Percentiles rank a stretch among this genome's conserved stretches.
These are phyloP conservation scores for Cystofilobasidium capitatum DNA, from an alignment of 768 basidiomycete genomes.

Conservation along the genomic window DNA sequence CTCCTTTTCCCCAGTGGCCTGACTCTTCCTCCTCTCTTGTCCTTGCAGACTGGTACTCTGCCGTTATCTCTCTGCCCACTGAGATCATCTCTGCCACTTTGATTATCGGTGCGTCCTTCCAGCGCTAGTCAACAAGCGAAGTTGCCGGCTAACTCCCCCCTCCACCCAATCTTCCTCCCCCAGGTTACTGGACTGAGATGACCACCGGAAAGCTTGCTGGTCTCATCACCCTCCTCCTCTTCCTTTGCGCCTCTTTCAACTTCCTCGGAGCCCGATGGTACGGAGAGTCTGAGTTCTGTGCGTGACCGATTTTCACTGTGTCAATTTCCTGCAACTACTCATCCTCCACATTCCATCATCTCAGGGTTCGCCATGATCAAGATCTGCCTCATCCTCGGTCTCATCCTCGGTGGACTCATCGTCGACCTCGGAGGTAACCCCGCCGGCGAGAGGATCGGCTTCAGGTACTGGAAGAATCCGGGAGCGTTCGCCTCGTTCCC, in stretches of 20 bases:
- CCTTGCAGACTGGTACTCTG: slow-evolving; percentile 41
- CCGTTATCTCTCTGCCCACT: slow-evolving; percentile 41
- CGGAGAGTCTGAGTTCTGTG: slow-evolving; percentile 35
- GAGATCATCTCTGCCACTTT: slow-evolving; percentile 39
- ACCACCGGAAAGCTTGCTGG: slow-evolving; percentile 22
- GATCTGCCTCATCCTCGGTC: slow-evolving; percentile 36
- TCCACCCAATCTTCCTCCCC: no score
- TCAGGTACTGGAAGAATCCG: slow-evolving; percentile 38
- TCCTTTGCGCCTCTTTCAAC: slow-evolving; percentile 13
- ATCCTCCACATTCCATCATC: background rate
- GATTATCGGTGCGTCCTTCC: slow-evolving; percentile 42
- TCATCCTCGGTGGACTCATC: slow-evolving; percentile 46
- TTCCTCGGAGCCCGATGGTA: slow-evolving; percentile 26
- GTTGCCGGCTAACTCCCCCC: no score
- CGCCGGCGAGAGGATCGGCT: slow-evolving; percentile 48
- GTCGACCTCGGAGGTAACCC: slow-evolving; percentile 55
- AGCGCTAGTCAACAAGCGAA: slow-evolving; percentile 49
- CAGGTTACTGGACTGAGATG: no score
- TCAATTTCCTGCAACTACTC: no score
- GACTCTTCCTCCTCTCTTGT: no score
- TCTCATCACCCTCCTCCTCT: slow-evolving; percentile 12
- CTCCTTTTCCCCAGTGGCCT: no score
- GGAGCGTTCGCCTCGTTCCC: slow-evolving; percentile 28
- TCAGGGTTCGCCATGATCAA: slow-evolving; percentile 28
- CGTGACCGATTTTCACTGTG: no score